These are phyloP conservation scores for Corymbia calophylla DNA, from an alignment of 441 rosid genomes.

Conservation along the genomic window DNA sequence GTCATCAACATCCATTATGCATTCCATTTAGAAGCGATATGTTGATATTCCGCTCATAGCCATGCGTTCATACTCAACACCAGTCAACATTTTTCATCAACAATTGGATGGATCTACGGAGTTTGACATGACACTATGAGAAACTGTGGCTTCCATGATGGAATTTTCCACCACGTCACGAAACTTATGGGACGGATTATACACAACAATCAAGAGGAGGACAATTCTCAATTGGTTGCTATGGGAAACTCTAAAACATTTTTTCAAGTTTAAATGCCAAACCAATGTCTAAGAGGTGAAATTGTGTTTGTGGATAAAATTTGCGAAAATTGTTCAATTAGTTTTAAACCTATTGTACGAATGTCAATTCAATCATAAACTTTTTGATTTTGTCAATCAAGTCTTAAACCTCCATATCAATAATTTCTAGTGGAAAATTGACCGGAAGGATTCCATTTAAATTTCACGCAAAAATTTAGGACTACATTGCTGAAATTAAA, in stretches of 20 bases:
- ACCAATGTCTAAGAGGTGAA: neutral
- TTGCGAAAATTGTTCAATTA: neutral
- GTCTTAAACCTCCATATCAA: accelerated
- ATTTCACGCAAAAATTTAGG: neutral
- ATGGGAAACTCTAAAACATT: neutral
- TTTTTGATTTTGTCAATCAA: neutral
- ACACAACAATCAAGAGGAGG: neutral
- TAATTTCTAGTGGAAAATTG: neutral
- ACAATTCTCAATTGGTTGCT: neutral
- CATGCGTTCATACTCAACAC: neutral
- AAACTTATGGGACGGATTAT: neutral
- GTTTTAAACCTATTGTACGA: accelerated
- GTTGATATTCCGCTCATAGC: neutral
- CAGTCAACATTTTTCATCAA: neutral
- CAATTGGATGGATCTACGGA: neutral
- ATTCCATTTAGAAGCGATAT: neutral
- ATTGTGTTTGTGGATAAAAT: accelerated
- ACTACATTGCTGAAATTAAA: neutral
- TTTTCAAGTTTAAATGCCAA: neutral
- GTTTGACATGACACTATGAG: neutral
- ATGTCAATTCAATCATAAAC: accelerated
- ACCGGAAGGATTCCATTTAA: neutral
- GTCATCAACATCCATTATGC: neutral
- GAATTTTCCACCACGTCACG: neutral
- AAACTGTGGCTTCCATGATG: neutral